phyloP scores from a whole-genome alignment of 1,284 basidiomycete species.

The Rhodotorula sp. region DNA sequence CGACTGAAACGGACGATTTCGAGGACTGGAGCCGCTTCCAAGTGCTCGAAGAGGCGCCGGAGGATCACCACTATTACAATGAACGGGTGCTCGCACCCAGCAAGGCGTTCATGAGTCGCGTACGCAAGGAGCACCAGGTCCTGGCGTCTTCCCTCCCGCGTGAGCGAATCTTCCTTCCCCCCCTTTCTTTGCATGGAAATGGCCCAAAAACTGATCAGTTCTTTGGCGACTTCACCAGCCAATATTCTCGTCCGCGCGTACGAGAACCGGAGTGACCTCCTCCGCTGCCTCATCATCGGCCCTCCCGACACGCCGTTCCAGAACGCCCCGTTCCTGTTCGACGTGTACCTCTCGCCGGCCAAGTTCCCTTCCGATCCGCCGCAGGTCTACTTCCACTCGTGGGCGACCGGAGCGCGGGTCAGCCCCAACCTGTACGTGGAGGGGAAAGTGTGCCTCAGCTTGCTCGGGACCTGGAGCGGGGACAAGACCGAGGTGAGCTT shows the following conservation, averaged over 20 bases:
- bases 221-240: conserved; percentile 42
- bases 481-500: conserved; percentile 69
- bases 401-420: conserved; percentile 84
- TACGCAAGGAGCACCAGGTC: conserved; percentile 79
- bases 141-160: conserved; percentile 76
- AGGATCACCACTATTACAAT: conserved; percentile 74
- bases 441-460: conserved; percentile 72
- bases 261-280: conserved; percentile 75
- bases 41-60: conserved; percentile 68
- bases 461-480: conserved; percentile 87
- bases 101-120: conserved; percentile 67
- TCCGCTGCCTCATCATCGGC: conserved; percentile 85
- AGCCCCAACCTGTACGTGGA: conserved; percentile 85
- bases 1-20: conserved; percentile 46
- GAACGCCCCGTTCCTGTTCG: conserved; percentile 87
- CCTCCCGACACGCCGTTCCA: conserved; percentile 78
- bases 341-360: conserved; percentile 82
- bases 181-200: too few relatives aligned
- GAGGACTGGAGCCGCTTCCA: conserved; percentile 71
- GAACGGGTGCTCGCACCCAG: conserved; percentile 57
- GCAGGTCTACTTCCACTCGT: conserved; percentile 82
- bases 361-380: conserved; percentile 81
- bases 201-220: background rate
- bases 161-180: conserved; percentile 48
- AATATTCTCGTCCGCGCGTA: conserved; percentile 57